Conservation (phyloP, 441 rosid genomes). For the Pelargonium australe region DNA sequence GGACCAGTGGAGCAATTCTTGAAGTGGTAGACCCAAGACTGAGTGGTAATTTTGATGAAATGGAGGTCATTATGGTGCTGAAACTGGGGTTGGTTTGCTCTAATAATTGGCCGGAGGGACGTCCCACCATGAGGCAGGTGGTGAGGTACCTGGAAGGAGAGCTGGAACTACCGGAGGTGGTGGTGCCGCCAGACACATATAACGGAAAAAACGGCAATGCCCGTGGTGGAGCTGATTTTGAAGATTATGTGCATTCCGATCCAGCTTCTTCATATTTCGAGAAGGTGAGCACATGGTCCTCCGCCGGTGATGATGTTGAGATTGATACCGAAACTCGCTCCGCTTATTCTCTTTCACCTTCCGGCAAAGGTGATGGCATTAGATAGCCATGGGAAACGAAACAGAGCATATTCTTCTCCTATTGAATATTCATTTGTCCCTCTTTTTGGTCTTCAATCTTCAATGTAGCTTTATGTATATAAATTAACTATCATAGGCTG, state of each 20-base stretch:
- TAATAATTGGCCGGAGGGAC: constrained; percentile 38
- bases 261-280: constrained; percentile 33
- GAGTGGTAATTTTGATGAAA: constrained; percentile 49
- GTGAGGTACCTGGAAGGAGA: constrained; percentile 72
- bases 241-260: constrained; percentile 50
- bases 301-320: constrained; percentile 30
- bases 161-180: constrained; percentile 38
- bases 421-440: too few species aligned
- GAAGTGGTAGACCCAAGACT: constrained; percentile 63
- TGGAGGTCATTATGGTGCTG: constrained; percentile 46
- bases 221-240: constrained; percentile 23
- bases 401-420: neutral
- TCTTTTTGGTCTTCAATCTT: too few species aligned
- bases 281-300: constrained; percentile 37
- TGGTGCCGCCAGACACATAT: constrained; percentile 41
- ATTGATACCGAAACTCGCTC: constrained; percentile 39
- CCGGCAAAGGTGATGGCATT: constrained; percentile 20
- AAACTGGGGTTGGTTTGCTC: constrained; percentile 76
- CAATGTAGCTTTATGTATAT: too few species aligned
- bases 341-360: constrained; percentile 24
- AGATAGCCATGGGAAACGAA: constrained; percentile 17
- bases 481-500: too few species aligned
- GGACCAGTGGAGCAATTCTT: constrained; percentile 50
- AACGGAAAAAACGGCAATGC: constrained; percentile 29
- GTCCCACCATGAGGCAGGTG: constrained; percentile 75